Base-by-base conservation (phyloP, 768 basidiomycete genomes). In the Nevesoporus exiguus region DNA sequence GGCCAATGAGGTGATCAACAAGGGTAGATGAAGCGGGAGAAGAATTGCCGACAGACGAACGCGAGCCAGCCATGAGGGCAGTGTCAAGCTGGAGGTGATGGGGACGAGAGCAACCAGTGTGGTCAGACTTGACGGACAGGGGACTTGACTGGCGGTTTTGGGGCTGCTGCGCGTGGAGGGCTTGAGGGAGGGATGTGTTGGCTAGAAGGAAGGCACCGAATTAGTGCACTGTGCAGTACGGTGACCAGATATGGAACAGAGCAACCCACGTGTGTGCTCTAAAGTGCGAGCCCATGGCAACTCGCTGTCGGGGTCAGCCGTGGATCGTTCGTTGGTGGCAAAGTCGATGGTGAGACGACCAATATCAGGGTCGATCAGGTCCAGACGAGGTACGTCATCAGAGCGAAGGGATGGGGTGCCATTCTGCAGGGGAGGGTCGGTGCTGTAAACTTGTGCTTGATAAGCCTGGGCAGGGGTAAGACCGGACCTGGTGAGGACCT, bases 391-490 rank as follows among this genome's bases (percentile, higher is more conserved):
- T 33, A 74, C 59, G 21, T 70, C 65, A 37, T 60, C 59, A 47
- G 60, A 49, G 42, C 66, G 50, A 52, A 51, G 57, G 56, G 66
- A 52, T 11, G 66, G 55, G 14, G 49, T 43, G 54, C 71, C 71
- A 46, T 74, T 70, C 56, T 51, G 71, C 52, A 61, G 51, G 60
- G 71, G 62, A 39, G 77, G 72, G 52, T 68, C 75, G 62, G 76
- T 81, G 54, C 70, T 71, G 62, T 83, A 84, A 43, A 89, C 78
- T 67, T 91, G 87, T 8, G 84, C 82, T 64, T 90, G 90, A 72
- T 90, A 91, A 33, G 86, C 84, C 67, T 92, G 90, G 10, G 88
- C 86, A 41, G 87, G 83, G 4, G 88, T 87, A 48, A 90, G 78
- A 3, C 82, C 84, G 33, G 78, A 72, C 51, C 73, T 75, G 17